phyloP scores from a whole-genome alignment of 2,329 filamentous ascomycete species.

The Xylaria sp. region DNA sequence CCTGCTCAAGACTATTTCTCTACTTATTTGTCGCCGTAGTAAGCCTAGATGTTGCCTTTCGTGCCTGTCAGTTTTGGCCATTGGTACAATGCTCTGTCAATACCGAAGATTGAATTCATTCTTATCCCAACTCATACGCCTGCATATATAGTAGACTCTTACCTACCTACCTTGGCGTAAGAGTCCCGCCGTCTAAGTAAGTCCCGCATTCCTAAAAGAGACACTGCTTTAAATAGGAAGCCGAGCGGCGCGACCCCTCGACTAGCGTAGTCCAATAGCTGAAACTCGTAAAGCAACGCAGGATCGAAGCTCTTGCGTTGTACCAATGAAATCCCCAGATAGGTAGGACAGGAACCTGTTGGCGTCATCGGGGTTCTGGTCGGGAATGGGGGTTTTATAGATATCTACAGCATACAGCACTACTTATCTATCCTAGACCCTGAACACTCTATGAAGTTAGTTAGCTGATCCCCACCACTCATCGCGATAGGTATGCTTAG shows the following conservation, averaged over 20 bases:
- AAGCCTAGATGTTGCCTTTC: not conserved
- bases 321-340: slow-evolving; percentile 16
- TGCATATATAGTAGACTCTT: not conserved
- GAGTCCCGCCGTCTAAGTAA: not conserved
- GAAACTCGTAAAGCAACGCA: slow-evolving; percentile 39
- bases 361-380: not conserved
- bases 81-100: not conserved
- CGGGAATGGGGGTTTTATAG: slow-evolving; percentile 1
- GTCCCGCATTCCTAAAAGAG: slow-evolving; percentile 35
- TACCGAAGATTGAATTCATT: not conserved
- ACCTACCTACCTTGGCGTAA: not conserved
- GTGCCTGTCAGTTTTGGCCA: not conserved
- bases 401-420: not conserved
- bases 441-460: slow-evolving; percentile 1
- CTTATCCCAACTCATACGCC: not conserved
- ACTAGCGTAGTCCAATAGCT: slow-evolving; percentile 30
- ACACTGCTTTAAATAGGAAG: slow-evolving; percentile 37
- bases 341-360: slow-evolving; percentile 5
- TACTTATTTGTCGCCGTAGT: not conserved
- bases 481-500: slow-evolving; percentile 6
- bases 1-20: not conserved
- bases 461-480: slow-evolving; percentile 1
- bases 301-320: slow-evolving; percentile 23
- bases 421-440: slow-evolving; percentile 5
- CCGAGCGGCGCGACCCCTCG: slow-evolving; percentile 27